Evolutionary conservation across 2,329 filamentous ascomycete species (phyloP), one percentile per base, ranked within the genome.

Genomic region (Ceratocystis diversiconidia): DNA sequence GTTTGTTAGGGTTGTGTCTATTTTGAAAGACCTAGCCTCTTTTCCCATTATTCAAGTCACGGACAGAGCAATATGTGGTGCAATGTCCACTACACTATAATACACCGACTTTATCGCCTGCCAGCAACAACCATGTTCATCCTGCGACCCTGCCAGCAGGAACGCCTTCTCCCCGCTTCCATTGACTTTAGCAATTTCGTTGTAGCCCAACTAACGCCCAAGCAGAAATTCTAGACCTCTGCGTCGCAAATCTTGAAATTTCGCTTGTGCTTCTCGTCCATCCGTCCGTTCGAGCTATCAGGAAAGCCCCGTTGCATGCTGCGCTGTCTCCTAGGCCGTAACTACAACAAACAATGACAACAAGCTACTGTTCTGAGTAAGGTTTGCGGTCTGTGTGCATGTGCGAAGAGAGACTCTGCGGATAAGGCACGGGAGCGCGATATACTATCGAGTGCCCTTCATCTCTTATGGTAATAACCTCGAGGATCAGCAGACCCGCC

Each of bases 301-400:
- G 48, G 48, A 19, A 22, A 5, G 22, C 22, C 25, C 17, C 55
- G 28, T 17, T 30, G 28, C 7, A 59, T 36, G 28, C 7, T 59
- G 55, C 28, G 55, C 32, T 59, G 55, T 59, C 55, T 30, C 28
- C 36, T 10, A 8, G 55, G n/a, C n/a, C 25, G 55, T 59, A 59
- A 59, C 55, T 30, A 59, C 55, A 59, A n/a, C 28, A 59, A 32
- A 59, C 15, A 59, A 59, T 32, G 30, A 36, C 25, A 59, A 59
- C 55, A 59, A 36, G n/a, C 25, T 59, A 15, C 55, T n/a, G 12
- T 36, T 59, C 55, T 36, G 17, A 17, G 55, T 3, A 59, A 59
- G 12, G 3, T 3, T 4, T 12, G 36, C 36, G 10, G 36, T 41
- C 36, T 41, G 36, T 41, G 36, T 41, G 36, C 36, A 41, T 41